Base-by-base conservation (phyloP, 495 filamentous ascomycete species). In the Pyrenula massariospora region DNA sequence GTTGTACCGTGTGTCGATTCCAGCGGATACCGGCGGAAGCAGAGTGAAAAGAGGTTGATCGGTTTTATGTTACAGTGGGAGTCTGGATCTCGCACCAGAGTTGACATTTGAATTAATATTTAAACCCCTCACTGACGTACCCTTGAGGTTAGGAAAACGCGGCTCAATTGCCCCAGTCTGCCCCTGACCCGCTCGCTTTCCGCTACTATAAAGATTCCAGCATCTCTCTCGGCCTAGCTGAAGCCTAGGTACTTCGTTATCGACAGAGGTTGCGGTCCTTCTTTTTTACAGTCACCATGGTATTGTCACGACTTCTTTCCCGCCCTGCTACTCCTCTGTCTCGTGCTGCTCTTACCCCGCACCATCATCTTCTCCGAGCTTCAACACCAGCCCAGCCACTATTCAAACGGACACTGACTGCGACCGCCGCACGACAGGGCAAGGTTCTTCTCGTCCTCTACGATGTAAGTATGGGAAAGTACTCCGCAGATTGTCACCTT, bases 391-490 rank as follows among this genome's bases (percentile, higher is more conserved):
- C 31, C 5, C 31, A 42, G 15, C 15, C 31, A 15, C 5, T 42
- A 5, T 52, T 52, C 50, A 52, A 24, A 62, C 75, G 69, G 64
- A 69, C 68, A 76, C 81, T 84, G 73, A 84, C 77, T 59, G 73
- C 78, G 60, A 73, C 77, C 67, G 66, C 75, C 57, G 70, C 68
- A 50, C 71, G 71, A 66, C 79, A 86, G 85, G 84, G 81, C 61
- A 87, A 89, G 70, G 81, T 89, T 68, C 79, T 89, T 62, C 74
- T 86, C 61, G 82, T 86, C 59, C 78, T 88, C 47, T 88, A 88
- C 74, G 85, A 88, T 70, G 85, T 88, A 74, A 77, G 85, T 75
- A 21, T 53, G 36, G 22, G 48, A 8, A 54, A 53, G 31, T 52
- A 24, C 42, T 15, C 31, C 31, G n/a, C n/a, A n/a, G n/a, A n/a